A percentile compares a stretch with the other conserved stretches of the same genome.
These are phyloP conservation scores for Heritiera littoralis DNA, from an alignment of 345 rosid genomes.

Conservation along the genomic window DNA sequence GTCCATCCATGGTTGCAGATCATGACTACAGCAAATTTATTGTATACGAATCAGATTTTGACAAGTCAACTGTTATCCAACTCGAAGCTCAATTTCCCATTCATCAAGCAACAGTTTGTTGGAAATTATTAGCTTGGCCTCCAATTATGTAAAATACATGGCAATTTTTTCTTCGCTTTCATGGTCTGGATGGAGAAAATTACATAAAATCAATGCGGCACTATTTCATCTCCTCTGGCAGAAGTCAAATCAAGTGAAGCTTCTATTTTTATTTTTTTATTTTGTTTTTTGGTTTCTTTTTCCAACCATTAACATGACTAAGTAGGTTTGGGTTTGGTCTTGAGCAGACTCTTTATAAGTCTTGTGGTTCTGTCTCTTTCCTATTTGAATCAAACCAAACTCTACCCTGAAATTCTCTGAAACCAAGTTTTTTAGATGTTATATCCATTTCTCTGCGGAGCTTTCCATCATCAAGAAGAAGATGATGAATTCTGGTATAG, in stretches of 20 bases:
- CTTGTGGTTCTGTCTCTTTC: neutral
- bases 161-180: neutral
- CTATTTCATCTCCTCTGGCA: neutral
- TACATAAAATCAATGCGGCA: neutral
- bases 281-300: neutral
- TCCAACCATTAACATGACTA: constrained; percentile 11
- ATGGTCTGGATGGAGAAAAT: no score
- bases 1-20: neutral
- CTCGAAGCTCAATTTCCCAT: neutral
- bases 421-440: constrained; percentile 23
- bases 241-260: neutral
- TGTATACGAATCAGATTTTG: neutral
- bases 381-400: neutral
- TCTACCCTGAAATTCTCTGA: neutral
- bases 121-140: neutral
- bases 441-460: constrained; percentile 44
- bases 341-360: neutral
- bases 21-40: neutral
- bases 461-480: constrained; percentile 24
- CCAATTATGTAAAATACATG: neutral
- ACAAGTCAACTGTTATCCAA: neutral
- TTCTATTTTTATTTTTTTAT: neutral
- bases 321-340: neutral
- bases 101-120: neutral
- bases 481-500: constrained; percentile 19